Evolutionary conservation across 768 basidiomycete genomes (phyloP).

Genomic region (Naganishia randhawae): DNA sequence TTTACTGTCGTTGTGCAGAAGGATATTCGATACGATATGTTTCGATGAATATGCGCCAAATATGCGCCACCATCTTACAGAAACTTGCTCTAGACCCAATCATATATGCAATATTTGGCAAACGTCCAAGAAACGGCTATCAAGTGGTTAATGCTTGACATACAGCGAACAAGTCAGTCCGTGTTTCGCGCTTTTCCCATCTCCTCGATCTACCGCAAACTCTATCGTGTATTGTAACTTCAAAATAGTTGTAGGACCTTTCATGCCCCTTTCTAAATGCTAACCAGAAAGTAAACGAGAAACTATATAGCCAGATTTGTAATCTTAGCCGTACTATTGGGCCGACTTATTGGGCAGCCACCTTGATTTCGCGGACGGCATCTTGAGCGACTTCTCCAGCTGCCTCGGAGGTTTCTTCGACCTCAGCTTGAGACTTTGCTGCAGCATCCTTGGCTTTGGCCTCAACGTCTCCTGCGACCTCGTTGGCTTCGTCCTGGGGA

Average conservation of each 20-base stretch:
- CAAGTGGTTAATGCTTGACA: not conserved
- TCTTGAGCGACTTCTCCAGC: not conserved
- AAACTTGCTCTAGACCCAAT: not conserved
- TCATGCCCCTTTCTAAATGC: not conserved
- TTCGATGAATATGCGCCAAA: not conserved
- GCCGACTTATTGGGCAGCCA: constrained; percentile 3
- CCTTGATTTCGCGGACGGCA: not conserved
- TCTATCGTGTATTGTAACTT: constrained; percentile 1
- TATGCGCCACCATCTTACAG: not conserved
- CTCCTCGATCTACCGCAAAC: too few species aligned
- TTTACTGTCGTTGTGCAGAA: too few species aligned
- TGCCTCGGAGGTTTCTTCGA: not conserved
- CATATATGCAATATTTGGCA: not conserved
- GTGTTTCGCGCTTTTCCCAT: too few species aligned
- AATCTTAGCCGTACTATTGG: too few species aligned
- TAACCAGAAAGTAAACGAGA: not conserved
- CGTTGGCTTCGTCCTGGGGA: not conserved
- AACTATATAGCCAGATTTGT: not conserved
- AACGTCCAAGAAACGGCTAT: not conserved
- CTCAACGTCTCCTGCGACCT: constrained; percentile 2
- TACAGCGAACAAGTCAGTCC: too few species aligned
- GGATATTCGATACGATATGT: too few species aligned
- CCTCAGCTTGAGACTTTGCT: not conserved
- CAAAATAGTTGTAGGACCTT: not conserved
- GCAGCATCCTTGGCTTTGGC: not conserved